Evolutionary conservation across 2,329 filamentous ascomycete genomes (phyloP).

Genomic region (Talaromyces piceae): DNA sequence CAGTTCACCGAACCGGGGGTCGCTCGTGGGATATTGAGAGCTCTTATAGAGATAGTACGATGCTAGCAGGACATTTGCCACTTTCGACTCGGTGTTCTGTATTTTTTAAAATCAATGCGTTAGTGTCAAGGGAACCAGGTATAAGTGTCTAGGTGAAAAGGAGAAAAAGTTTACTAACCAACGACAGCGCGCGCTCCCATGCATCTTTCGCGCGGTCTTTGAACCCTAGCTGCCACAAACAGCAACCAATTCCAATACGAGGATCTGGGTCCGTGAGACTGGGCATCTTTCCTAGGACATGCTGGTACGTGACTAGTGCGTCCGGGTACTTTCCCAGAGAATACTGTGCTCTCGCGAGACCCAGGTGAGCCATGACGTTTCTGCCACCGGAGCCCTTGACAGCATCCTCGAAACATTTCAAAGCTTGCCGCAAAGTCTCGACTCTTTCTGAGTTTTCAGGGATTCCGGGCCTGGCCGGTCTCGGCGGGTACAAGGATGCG

Average conservation of each 20-base stretch:
- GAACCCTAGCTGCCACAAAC: slow-evolving; percentile 92
- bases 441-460: slow-evolving; percentile 63
- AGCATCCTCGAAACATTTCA: slow-evolving; percentile 93
- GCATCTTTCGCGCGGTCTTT: slow-evolving; percentile 86
- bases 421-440: slow-evolving; percentile 73
- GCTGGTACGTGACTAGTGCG: slow-evolving; percentile 77
- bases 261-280: slow-evolving; percentile 88
- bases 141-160: too few relatives aligned
- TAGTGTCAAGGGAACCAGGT: neutral
- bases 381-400: slow-evolving; percentile 73
- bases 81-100: slow-evolving; percentile 69
- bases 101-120: neutral
- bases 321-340: slow-evolving; percentile 81
- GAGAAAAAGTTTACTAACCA: slow-evolving; percentile 42
- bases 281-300: slow-evolving; percentile 76
- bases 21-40: slow-evolving; percentile 71
- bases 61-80: slow-evolving; percentile 82
- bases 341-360: slow-evolving; percentile 78
- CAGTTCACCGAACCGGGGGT: slow-evolving; percentile 72
- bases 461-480: slow-evolving; percentile 53
- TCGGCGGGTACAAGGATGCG: slow-evolving; percentile 74
- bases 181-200: slow-evolving; percentile 80
- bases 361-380: slow-evolving; percentile 88
- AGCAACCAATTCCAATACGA: slow-evolving; percentile 90
- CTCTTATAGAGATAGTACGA: slow-evolving; percentile 85